Conservation (phyloP, 208 protist species). For the Leishmania braziliensis region DNA sequence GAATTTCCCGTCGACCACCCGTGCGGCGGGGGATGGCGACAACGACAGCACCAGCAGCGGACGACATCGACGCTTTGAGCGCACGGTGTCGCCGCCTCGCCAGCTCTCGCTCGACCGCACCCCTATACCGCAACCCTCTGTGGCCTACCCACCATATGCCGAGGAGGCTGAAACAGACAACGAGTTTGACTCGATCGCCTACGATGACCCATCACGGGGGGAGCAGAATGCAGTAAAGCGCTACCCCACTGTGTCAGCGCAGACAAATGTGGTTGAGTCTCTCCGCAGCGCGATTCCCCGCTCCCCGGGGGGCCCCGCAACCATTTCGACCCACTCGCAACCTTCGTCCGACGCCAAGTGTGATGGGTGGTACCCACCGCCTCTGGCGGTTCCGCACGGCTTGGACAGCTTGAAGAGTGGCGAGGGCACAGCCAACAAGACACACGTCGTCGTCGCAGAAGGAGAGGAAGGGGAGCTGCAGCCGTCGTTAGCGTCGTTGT, state of each 20-base stretch:
- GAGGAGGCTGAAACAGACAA: background rate
- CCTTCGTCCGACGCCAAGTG: background rate
- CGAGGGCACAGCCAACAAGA: background rate
- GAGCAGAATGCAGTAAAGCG: background rate
- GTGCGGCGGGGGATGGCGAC: background rate
- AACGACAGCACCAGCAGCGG: background rate
- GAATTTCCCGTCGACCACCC: background rate
- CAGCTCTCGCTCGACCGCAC: conserved; percentile 33
- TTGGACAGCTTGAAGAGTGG: background rate
- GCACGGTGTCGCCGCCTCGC: conserved; percentile 5
- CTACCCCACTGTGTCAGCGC: conserved; percentile 3
- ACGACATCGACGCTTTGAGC: background rate
- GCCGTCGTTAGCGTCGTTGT: background rate
- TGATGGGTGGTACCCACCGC: background rate
- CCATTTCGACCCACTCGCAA: background rate
- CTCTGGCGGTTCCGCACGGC: conserved; percentile 8
- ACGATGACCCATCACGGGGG: background rate
- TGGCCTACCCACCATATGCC: background rate
- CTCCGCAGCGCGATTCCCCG: background rate
- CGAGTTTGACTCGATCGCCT: background rate
- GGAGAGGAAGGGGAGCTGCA: conserved; percentile 3
- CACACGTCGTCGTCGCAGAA: background rate
- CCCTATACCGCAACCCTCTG: conserved; percentile 2
- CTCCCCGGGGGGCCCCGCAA: background rate
- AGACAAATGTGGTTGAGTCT: background rate